Percentiles rank a stretch among this genome's conserved stretches.
These are phyloP conservation scores for Fusarium dlaminii DNA, from an alignment of 2,329 filamentous ascomycete genomes.

Conservation along the genomic window DNA sequence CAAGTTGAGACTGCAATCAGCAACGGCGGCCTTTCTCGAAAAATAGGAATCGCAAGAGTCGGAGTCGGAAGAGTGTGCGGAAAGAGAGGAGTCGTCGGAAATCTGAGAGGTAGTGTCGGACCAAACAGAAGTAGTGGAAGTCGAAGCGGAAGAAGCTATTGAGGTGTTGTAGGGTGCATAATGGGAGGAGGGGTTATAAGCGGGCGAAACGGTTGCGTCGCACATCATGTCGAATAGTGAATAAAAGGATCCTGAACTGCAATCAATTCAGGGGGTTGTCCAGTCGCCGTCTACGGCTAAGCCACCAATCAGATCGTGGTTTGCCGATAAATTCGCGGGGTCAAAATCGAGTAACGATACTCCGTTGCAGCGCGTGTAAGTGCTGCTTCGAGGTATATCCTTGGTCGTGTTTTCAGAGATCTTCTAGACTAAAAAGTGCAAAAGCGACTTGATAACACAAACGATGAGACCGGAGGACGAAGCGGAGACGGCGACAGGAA, in stretches of 20 bases:
- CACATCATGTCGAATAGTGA: conserved; percentile 66
- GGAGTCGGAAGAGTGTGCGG: conserved; percentile 67
- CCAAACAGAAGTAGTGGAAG: conserved; percentile 81
- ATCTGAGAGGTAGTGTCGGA: conserved; percentile 76
- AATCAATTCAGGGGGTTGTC: conserved; percentile 52
- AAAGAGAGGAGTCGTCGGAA: conserved; percentile 74
- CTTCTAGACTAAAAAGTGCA: conserved; percentile 55
- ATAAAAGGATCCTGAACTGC: conserved; percentile 42
- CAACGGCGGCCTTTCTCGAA: conserved; percentile 37
- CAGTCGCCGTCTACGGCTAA: conserved; percentile 65
- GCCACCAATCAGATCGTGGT: conserved; percentile 59
- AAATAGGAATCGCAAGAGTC: conserved; percentile 58
- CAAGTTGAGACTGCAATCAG: conserved; percentile 38
- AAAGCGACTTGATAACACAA: conserved; percentile 60
- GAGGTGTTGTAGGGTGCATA: conserved; percentile 74
- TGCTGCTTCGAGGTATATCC: conserved; percentile 52
- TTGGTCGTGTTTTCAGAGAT: conserved; percentile 51
- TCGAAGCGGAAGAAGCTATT: conserved; percentile 78
- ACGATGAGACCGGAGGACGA: conserved; percentile 68
- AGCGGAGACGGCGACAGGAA: conserved; percentile 71
- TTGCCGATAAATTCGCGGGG: conserved; percentile 47
- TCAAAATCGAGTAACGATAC: conserved; percentile 51
- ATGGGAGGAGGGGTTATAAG: conserved; percentile 56
- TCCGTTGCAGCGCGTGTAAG: conserved; percentile 53
- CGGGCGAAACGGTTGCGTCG: conserved; percentile 63